Evolutionary conservation across 306 rosid genomes (phyloP).

Genomic region (Fagus sylvatica): DNA sequence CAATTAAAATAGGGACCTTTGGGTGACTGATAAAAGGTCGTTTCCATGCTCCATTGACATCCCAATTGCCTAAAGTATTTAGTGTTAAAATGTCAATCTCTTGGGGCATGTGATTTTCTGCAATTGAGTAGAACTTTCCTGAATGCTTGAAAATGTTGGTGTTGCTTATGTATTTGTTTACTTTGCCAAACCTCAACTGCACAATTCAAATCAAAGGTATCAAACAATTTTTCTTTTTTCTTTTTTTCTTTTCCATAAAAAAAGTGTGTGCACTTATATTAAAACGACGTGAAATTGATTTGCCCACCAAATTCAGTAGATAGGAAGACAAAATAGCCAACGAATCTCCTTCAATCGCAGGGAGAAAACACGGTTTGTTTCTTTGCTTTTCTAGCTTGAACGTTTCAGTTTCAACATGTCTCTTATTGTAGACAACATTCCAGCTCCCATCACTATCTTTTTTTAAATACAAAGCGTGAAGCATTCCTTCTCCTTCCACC

Average conservation of each 20-base stretch:
- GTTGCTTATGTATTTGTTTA: conserved; percentile 43
- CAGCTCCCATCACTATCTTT: conserved; percentile 22
- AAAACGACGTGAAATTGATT: neutral
- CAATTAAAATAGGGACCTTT: conserved; percentile 21
- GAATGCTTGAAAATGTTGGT: conserved; percentile 55
- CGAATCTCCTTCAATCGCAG: conserved; percentile 50
- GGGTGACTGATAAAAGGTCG: conserved; percentile 56
- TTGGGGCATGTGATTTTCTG: conserved; percentile 47
- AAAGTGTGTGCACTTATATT: too few species aligned
- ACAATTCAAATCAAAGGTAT: neutral
- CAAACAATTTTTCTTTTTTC: neutral
- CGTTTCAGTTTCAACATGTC: conserved; percentile 46
- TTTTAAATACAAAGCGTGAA: conserved; percentile 56
- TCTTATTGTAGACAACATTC: conserved; percentile 48
- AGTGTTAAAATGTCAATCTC: conserved; percentile 43
- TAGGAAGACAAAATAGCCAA: conserved; percentile 43
- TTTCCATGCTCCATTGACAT: conserved; percentile 44
- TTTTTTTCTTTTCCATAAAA: too few species aligned
- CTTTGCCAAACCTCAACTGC: conserved; percentile 49
- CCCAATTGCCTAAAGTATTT: conserved; percentile 43
- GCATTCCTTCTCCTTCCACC: conserved; percentile 82
- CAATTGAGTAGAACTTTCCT: conserved; percentile 39
- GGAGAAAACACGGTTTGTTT: conserved; percentile 52
- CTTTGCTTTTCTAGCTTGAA: conserved; percentile 46
- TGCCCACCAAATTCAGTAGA: conserved; percentile 45